Base-by-base conservation (phyloP, 805 yeast genomes). In the Wickerhamiella bombiphila region DNA sequence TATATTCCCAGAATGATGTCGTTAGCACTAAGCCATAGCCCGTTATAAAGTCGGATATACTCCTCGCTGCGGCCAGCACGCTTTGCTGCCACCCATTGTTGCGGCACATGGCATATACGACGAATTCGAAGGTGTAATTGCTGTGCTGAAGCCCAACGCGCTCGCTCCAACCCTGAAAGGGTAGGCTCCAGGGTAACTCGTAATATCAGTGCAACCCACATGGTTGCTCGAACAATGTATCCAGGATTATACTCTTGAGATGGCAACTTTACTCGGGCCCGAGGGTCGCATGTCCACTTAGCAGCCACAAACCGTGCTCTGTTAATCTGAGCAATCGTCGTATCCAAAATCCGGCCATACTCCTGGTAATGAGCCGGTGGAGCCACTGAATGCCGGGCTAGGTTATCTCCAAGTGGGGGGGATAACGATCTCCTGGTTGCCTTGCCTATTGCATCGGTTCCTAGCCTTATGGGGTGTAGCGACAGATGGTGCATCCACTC, bases 11-110 rank as follows among this genome's bases (percentile, higher is more conserved):
- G 54, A 1, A 86, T 64, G 5, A 80, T 54, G 55, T 91, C 98
- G 55, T 91, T 88, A 3, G 75, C 56, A 0, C 83, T 76, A 14
- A 91, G 62, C 97, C 97, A 91, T 1, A 86, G 43, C 1, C 86
- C 76, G 51, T 93, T 93, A 62, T 82, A 83, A 43, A 88, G 72
- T 70, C 51, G 76, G 64, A 51, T 70, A 60, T 52, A 68, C 55
- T 52, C 70, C 43, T 54, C 60, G 60, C 63, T 76, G 36, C 56
- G 49, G n/a, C 48, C 52, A 2, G 58, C 31, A 28, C 21, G 38
- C 42, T 16, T 38, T 40, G 17, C 22, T 8, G 15, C 41, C 39
- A 28, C 46, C 36, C 33, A 30, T 39, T 55, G 59, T 29, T 17
- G 31, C 20, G 37, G 33, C 26, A 50, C 37, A 21, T 47, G 43